Base-by-base conservation (phyloP, 2,329 filamentous ascomycete genomes). In the Trichoderma polysporum region DNA sequence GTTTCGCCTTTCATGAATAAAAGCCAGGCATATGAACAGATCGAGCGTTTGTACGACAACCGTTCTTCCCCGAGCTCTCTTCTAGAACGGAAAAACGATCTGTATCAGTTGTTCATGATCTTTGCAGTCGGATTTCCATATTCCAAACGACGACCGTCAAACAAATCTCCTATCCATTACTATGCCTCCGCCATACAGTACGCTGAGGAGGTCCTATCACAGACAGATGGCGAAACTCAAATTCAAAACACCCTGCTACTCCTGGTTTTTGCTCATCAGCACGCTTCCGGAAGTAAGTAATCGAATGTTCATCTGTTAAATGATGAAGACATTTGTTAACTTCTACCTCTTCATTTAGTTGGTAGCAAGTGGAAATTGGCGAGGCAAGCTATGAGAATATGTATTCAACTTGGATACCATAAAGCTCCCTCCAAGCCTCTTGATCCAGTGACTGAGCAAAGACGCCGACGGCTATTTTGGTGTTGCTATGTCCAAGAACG, bases 1-100 rank as follows among this genome's bases (percentile, higher is more conserved):
- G 63, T 60, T 22, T 66, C 63, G 22, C 63, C 63, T 13, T 66
- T 66, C 17, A 59, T 66, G 45, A 66, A 33, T 33, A 60, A 31
- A 35, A 57, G 54, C 8, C 54, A 53, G 15, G 56, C 54, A 13
- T 66, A 59, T 47, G 54, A 59, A 45, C 63, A 66, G 27, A 66
- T 62, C 10, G 59, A 62, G n/a, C 59, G 59, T 17, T 25, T 62
- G 6, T 62, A 62, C 22, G 59, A 62, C 31, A 33, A 25, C 27
- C 47, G 59, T 2, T 52, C 45, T 39, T 37, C 45, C 29, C 19
- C 31, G 10, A 37, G 19, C n/a, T 53, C 47, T 4, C 25, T 12
- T 52, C 31, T 62, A 5, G 47, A 62, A 33, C 37, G 59, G 3
- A 47, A 52, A 27, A 62, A 62, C 17, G 59, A 62, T 33, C 19